Conservation (phyloP, 1,139 yeast genomes). For the Zygosaccharomyces pseudobailii region DNA sequence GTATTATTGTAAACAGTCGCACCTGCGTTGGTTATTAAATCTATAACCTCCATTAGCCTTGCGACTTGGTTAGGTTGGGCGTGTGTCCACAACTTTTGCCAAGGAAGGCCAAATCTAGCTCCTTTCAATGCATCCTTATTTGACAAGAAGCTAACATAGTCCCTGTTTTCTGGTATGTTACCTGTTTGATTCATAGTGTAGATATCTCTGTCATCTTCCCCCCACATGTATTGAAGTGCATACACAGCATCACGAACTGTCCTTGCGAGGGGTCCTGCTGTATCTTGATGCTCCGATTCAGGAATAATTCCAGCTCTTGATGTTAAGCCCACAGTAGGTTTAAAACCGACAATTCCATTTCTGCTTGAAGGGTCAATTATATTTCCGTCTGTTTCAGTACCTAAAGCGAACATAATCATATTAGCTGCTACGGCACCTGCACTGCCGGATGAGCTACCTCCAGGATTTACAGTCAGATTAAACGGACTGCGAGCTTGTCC, state of each 20-base stretch:
- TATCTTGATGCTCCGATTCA: slow-evolving; percentile 29
- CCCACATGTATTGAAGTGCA: slow-evolving; percentile 29
- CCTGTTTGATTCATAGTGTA: slow-evolving; percentile 26
- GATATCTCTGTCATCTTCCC: slow-evolving; percentile 25
- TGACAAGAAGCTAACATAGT: slow-evolving; percentile 23
- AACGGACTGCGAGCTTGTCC: slow-evolving; percentile 29
- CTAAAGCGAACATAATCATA: slow-evolving; percentile 26
- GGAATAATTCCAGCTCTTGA: slow-evolving; percentile 29
- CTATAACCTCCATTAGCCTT: slow-evolving; percentile 18
- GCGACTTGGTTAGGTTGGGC: slow-evolving; percentile 18
- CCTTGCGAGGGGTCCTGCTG: slow-evolving; percentile 29
- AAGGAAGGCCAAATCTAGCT: slow-evolving; percentile 31
- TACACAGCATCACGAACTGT: slow-evolving; percentile 28
- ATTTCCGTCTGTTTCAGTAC: slow-evolving; percentile 30
- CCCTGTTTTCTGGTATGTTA: slow-evolving; percentile 26
- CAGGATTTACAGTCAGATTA: slow-evolving; percentile 24
- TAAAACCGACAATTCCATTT: slow-evolving; percentile 27
- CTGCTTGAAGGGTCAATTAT: slow-evolving; percentile 27
- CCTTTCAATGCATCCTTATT: slow-evolving; percentile 26
- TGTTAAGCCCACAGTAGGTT: slow-evolving; percentile 30
- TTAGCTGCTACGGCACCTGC: slow-evolving; percentile 27
- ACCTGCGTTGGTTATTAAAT: slow-evolving; percentile 23
- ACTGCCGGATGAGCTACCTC: slow-evolving; percentile 30
- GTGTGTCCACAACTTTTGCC: slow-evolving; percentile 27
- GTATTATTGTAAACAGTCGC: slow-evolving; percentile 29